Percentiles rank a stretch among this genome's conserved stretches.
Evolutionary conservation across 345 rosid genomes (phyloP).

Genomic region (Boechera divaricarpa): DNA sequence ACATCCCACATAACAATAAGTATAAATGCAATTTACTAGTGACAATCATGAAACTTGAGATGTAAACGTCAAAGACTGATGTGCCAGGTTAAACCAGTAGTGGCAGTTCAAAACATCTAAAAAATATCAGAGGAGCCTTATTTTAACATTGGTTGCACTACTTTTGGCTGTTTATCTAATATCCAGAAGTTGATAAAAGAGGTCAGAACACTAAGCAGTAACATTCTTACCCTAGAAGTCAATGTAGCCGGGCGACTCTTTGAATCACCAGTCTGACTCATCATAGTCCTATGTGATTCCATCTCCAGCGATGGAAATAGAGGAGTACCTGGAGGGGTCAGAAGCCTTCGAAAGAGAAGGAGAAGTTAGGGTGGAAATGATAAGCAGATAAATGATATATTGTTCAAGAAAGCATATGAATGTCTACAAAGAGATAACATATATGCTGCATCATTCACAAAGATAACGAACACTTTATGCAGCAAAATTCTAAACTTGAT

Average conservation of each 20-base stretch:
- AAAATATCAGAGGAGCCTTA: neutral
- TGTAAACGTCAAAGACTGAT: neutral
- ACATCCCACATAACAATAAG: neutral
- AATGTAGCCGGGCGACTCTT: conserved; percentile 65
- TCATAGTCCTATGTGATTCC: conserved; percentile 77
- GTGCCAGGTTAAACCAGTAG: conserved; percentile 4
- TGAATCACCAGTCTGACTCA: conserved; percentile 73
- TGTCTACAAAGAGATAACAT: neutral
- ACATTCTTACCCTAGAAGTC: conserved; percentile 78
- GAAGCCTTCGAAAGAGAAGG: conserved; percentile 67
- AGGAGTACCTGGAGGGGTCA: conserved; percentile 98
- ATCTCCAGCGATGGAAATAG: conserved; percentile 95
- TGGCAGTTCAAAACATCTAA: neutral
- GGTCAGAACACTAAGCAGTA: conserved; percentile 27
- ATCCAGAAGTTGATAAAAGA: neutral
- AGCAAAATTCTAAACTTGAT: neutral
- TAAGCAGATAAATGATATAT: neutral
- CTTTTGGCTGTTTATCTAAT: neutral
- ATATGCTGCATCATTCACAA: conserved; percentile 10
- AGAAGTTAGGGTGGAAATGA: conserved; percentile 1
- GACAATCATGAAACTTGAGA: neutral
- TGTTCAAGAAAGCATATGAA: neutral
- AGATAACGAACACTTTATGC: neutral
- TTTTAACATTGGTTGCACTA: conserved; percentile 3
- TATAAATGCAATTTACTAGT: neutral